Base-by-base conservation (phyloP, 2,329 filamentous ascomycete genomes). In the Exophiala dermatitidis region DNA sequence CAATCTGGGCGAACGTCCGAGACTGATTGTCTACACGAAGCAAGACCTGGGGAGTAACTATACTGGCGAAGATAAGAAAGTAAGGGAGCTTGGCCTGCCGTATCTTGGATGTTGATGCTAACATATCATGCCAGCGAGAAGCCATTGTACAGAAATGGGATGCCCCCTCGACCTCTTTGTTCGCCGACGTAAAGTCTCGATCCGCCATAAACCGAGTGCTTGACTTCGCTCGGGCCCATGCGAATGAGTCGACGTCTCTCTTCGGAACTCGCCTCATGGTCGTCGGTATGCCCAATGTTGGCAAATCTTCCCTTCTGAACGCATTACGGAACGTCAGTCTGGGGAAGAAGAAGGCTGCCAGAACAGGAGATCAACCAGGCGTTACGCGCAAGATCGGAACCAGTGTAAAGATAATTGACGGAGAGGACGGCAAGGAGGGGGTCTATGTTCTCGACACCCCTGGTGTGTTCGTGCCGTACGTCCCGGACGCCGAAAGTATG, bases 211-310 rank as follows among this genome's bases (percentile, higher is more conserved):
- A 69, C 33, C 67, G 66, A 42, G 65, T 82, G n/a, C 68, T 80
- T 30, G 68, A 74, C 1, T 73, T 74, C 52, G 72, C 83, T 51
- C 77, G 77, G 54, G 65, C 71, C 3, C 73, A 79, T 57, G 77
- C 78, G 28, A 59, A 65, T n/a, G 66, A 71, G 29, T 67, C 69
- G 31, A 75, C 82, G 62, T 60, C 50, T 28, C 72, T 97, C n/a
- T 84, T 87, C 5, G 90, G 90, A n/a, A 79, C 89, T 62, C 82
- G 90, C 46, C 81, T 90, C 52, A 80, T 98, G 68, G 81, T 97
- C 0, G 90, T 97, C 9, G 93, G 93, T 51, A 96, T 98, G 90
- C 93, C 93, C 34, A 98, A 98, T 67, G 88, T 95, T 0, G 93
- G 93, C 34, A 98, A 98, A 72, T 95, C 88, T 44, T 90, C 90